Evolutionary conservation across 805 yeast genomes (phyloP).

Genomic region (Nakazawaea pomicola): DNA sequence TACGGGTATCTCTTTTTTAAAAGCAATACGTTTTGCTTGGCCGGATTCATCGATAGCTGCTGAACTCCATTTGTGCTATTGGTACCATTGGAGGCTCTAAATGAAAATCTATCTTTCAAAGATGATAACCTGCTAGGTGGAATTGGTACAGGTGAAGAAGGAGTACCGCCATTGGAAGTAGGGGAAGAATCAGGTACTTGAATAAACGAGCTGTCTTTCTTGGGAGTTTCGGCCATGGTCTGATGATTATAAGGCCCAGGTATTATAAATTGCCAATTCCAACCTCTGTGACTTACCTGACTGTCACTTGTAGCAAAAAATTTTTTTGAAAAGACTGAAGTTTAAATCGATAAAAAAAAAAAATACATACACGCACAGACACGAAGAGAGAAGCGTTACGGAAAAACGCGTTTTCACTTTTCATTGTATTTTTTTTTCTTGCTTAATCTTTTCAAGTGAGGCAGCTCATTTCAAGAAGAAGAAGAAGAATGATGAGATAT

Average conservation of each 20-base stretch:
- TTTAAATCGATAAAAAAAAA: too few relatives aligned
- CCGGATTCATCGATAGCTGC: too few relatives aligned
- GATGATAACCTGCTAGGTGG: slow-evolving; percentile 22
- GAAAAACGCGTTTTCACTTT: background rate
- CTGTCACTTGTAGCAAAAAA: too few relatives aligned
- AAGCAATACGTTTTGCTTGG: slow-evolving; percentile 24
- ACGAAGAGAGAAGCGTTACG: too few relatives aligned
- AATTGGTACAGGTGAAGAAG: slow-evolving; percentile 24
- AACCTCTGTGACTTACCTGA: too few relatives aligned
- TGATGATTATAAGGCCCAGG: too few relatives aligned
- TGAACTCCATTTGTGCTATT: background rate
- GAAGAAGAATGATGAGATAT: slow-evolving; percentile 14
- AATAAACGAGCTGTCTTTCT: slow-evolving; percentile 25
- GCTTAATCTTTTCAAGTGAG: background rate
- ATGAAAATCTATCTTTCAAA: slow-evolving; percentile 39
- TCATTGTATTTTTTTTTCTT: background rate
- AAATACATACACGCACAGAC: too few relatives aligned
- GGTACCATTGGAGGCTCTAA: slow-evolving; percentile 16
- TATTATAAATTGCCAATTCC: too few relatives aligned
- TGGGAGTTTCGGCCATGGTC: slow-evolving; percentile 15
- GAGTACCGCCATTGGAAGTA: slow-evolving; percentile 15
- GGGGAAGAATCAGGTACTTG: slow-evolving; percentile 53
- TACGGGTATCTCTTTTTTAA: slow-evolving; percentile 29
- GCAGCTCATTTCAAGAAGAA: background rate
- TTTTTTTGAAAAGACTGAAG: too few relatives aligned